Conservation (phyloP, 2,329 filamentous ascomycete species). For the Cladosporium velox region DNA sequence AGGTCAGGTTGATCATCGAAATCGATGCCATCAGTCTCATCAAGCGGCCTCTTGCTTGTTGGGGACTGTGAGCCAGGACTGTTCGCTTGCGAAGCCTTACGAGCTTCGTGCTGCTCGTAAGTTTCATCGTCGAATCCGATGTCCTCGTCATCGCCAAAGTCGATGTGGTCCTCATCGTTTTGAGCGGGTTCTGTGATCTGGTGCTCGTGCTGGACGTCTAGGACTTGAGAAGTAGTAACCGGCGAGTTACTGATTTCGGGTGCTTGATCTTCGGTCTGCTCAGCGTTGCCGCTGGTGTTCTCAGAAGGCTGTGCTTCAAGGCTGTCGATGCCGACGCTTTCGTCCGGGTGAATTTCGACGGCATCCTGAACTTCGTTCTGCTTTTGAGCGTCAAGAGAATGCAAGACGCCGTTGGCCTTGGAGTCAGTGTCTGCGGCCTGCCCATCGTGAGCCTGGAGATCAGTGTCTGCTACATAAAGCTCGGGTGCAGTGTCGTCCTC, state of each 20-base stretch:
- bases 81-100: constrained; percentile 23
- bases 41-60: constrained; percentile 37
- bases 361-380: neutral
- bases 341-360: neutral
- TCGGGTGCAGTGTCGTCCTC: neutral
- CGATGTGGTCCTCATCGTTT: constrained; percentile 14
- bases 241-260: neutral
- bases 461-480: neutral
- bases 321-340: neutral
- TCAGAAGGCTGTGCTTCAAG: neutral
- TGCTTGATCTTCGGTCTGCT: neutral
- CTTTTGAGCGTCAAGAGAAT: neutral
- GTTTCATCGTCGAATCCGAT: constrained; percentile 35
- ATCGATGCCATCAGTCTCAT: constrained; percentile 31
- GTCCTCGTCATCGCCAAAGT: constrained; percentile 27
- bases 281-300: neutral
- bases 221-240: neutral
- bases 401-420: neutral
- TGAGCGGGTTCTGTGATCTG: neutral
- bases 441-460: neutral
- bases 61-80: constrained; percentile 27
- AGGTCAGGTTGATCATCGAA: constrained; percentile 30
- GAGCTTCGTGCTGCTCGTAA: constrained; percentile 25
- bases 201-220: neutral
- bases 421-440: neutral